Evolutionary conservation across 768 basidiomycete genomes (phyloP), one percentile per base, ranked within the genome.

Genomic region (Calocybe indica): DNA sequence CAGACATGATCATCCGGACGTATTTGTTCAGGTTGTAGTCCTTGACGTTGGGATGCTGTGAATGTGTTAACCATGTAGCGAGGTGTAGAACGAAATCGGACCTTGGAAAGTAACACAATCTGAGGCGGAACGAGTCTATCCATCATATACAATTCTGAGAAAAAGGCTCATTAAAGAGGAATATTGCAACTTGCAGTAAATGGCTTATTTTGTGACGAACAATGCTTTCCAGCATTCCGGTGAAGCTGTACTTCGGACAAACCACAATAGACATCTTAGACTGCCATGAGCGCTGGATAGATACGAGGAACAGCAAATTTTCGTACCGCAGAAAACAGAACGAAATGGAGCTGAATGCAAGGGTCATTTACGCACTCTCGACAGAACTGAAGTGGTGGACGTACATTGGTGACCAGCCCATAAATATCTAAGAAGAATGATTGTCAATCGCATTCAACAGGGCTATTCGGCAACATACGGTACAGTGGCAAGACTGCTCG

Each of bases 161-260:
- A 15, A 15, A 30, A 11, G 45, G 10, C 13, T 14, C 13, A 37
- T 43, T 34, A 10, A 7, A 43, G 37, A 33, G 37, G 40, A 10
- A 15, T 29, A 22, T 28, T 22, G 37, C 6, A 6, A 59, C 69
- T 45, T 54, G 71, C 74, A 73, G 62, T n/a, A 82, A 63, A 51
- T 83, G 76, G 3, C 68, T 72, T 48, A 85, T 79, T 34, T 66
- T 70, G 62, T 85, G 72, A 14, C 70, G 72, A 28, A 72, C 66
- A 31, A 86, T 79, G 62, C 80, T 83, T 40, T 74, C 66, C 13
- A 87, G 70, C 68, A 83, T 79, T 14, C 70, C 71, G 15, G 68
- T 65, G 44, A 83, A 83, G 52, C 71, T 79, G 58, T 85, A 86
- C 52, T 75, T 83, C 5, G 79, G 74, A 10, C 84, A 62, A 8